Evolutionary conservation across 1,139 yeast genomes (phyloP).

Genomic region (Sugiyamaella paludigena): DNA sequence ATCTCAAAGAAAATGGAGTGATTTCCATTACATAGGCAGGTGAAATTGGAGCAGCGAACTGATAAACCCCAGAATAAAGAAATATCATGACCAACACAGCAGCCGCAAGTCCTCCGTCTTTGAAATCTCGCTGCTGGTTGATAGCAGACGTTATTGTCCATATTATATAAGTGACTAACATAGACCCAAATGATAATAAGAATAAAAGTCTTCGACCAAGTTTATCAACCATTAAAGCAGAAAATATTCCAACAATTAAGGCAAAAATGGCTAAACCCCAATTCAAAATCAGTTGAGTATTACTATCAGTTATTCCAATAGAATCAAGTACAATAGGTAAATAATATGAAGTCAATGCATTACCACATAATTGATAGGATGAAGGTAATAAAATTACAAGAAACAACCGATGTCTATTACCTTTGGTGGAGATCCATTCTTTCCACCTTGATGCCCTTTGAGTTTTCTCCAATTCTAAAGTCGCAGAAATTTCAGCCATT

Average conservation of each 20-base stretch:
- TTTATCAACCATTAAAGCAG: conserved; percentile 19
- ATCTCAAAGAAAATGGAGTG: conserved; percentile 38
- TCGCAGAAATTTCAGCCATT: conserved; percentile 12
- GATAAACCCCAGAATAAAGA: conserved; percentile 1
- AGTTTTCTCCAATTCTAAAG: conserved; percentile 19
- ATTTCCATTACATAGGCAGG: conserved; percentile 34
- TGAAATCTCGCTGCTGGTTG: background rate
- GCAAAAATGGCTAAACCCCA: conserved; percentile 15
- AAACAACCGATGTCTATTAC: conserved; percentile 37
- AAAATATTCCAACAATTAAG: conserved; percentile 15
- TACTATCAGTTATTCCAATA: conserved; percentile 21
- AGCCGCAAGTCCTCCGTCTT: conserved; percentile 1
- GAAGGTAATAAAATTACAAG: conserved; percentile 25
- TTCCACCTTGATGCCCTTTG: conserved; percentile 16
- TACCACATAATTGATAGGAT: conserved; percentile 15
- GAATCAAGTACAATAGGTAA: conserved; percentile 20
- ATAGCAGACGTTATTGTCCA: conserved; percentile 9
- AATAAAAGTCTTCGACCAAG: conserved; percentile 18
- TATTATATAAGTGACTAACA: conserved; percentile 1
- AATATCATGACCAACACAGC: conserved; percentile 6
- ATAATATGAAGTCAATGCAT: conserved; percentile 23
- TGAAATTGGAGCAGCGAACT: conserved; percentile 6
- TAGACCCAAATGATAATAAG: conserved; percentile 4
- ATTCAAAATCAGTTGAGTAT: conserved; percentile 16
- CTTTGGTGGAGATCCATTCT: conserved; percentile 23